Base-by-base conservation (phyloP, 2,329 filamentous ascomycete species). In the Colletotrichum simmondsii region DNA sequence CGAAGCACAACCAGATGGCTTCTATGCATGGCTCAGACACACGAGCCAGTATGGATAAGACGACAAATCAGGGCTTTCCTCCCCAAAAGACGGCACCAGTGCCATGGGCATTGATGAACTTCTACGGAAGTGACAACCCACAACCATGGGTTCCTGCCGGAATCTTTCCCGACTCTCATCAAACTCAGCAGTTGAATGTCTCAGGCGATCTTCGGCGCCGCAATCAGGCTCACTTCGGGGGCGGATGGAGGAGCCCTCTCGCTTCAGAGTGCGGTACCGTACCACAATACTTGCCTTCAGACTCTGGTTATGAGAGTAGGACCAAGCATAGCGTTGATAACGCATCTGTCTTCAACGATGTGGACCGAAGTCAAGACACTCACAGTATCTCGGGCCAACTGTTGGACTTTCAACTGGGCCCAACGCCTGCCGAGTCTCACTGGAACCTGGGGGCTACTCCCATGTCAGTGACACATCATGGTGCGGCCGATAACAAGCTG, bases 291-390 rank as follows among this genome's bases (percentile, higher is more conserved):
- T 62, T 78, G 19, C 78, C 80, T 19, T 83, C 82, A 2, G 87
- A 88, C 75, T 88, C 87, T 12, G 86, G 85, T 26, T 89, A 88
- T 74, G 85, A 81, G 10, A 84, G 84, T 63, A 82, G 81, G 68
- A 74, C 82, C 5, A 83, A 83, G 28, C 83, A 79, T 30, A 88
- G 87, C 74, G 80, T 84, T 63, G 82, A 82, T 8, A 85, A 84
- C 54, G 80, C 79, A 19, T 88, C 87, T 1, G 77, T 84, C 52
- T 84, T 82, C 73, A 85, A 82, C 2, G 86, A 87, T 19, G 68
- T 77, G 42, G 85, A 87, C 28, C 77, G 79, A 12, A 82, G 76
- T 61, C 75, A 76, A 5, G 86, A 87, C 32, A 80, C 81, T 12
- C 83, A 82, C 64, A 83, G 80, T 65, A 75, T 86, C 12, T 77